These are phyloP conservation scores for Neurospora sublineolata DNA, from an alignment of 495 filamentous ascomycete genomes.

Conservation along the genomic window DNA sequence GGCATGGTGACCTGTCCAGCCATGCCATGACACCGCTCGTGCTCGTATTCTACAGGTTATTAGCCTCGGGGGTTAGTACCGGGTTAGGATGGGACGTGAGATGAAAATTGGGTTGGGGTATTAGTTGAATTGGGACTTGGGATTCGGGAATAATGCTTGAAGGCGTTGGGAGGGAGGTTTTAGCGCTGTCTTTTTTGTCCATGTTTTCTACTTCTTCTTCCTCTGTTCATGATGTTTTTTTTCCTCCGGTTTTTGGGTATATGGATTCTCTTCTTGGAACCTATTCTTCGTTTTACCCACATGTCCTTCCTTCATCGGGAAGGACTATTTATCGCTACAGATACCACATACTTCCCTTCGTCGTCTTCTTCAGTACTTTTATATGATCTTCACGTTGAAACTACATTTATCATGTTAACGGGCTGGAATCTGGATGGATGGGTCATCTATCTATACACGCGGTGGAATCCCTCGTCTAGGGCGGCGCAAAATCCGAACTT, in stretches of 20 bases:
- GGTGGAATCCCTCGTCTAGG: neutral
- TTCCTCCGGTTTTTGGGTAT: neutral
- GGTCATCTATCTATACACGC: neutral
- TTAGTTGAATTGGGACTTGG: neutral
- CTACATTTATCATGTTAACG: neutral
- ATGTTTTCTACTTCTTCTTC: neutral
- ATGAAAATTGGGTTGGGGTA: neutral
- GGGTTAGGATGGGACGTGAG: neutral
- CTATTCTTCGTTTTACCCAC: neutral
- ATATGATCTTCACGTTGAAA: neutral
- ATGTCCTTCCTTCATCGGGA: neutral
- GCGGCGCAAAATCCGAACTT: neutral
- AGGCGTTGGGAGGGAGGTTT: neutral
- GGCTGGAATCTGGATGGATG: neutral
- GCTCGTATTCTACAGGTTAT: too few species aligned
- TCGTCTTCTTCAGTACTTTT: neutral
- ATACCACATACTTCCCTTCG: neutral
- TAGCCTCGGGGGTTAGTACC: neutral
- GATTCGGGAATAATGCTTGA: neutral
- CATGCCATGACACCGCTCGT: too few species aligned
- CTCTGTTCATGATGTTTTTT: neutral
- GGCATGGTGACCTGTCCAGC: too few species aligned
- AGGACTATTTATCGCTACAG: neutral
- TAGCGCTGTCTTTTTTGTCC: neutral
- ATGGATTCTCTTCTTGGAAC: neutral